Evolutionary conservation across 768 basidiomycete species (phyloP), one percentile per base, ranked within the genome.

Genomic region (Hysterangium stoloniferum): DNA sequence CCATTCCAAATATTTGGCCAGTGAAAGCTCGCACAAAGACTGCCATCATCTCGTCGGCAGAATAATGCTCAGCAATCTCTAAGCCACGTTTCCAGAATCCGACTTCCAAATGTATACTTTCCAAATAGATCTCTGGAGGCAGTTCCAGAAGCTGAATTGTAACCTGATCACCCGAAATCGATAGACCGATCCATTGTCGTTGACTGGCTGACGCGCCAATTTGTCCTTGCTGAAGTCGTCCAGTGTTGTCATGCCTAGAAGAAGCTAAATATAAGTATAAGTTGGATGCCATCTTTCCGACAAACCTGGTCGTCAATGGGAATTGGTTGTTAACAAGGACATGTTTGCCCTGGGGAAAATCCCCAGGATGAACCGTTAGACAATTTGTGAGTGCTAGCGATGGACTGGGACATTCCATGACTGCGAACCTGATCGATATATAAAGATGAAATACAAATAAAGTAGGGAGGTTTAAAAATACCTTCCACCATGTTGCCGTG

Each of bases 111-210:
- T 95, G 88, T 48, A 95, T 68, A 3, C 81, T 82, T 56, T 84
- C 79, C 13, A 95, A 71, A 64, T 79, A 94, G 41, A 57, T 57
- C 44, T 52, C 45, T 1, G 48, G 45, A 29, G 48, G 33, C 22
- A 58, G 19, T 22, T 69, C 62, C 19, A 89, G 73, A 2, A 76
- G 65, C 49, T 86, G 81, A 33, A 95, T 73, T 13, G 82, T 76
- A 46, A 88, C 84, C 12, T 71, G 61, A 61, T 96, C 93, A 0
- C 91, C 91, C 2, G 72, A 65, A 34, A 85, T 66, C 13, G 91
- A 91, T 6, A 97, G 73, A 4, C 83, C 84, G 36, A 93, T 85
- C 92, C 92, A 99, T 68, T 88, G 82, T 8, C 96, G 79, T 53
- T 92, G 88, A 52, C 80, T 67, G 20, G 79, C 74, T 25, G 86